Evolutionary conservation across 2,329 filamentous ascomycete species (phyloP).

Genomic region (Coniochaeta prunicola): DNA sequence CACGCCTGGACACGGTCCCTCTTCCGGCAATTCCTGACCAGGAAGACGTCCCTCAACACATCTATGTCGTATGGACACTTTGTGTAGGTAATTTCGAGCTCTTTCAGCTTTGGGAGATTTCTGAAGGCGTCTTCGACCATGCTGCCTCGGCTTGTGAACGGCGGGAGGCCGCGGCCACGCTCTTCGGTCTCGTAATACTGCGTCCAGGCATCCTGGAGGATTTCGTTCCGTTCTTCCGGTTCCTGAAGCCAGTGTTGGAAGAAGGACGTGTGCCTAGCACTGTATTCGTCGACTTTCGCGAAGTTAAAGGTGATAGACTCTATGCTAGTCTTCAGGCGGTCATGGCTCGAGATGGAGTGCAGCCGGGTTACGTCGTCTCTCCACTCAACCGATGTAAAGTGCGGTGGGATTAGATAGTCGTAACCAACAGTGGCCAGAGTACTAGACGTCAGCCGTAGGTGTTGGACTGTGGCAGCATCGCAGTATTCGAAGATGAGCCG

Average conservation of each 20-base stretch:
- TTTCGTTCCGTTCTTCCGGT: conserved; percentile 26
- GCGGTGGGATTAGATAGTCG: conserved; percentile 31
- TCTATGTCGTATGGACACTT: conserved; percentile 30
- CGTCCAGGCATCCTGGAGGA: conserved; percentile 26
- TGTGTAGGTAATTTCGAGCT: conserved; percentile 33
- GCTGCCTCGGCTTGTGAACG: conserved; percentile 26
- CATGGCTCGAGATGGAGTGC: conserved; percentile 33
- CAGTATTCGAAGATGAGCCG: conserved; percentile 35
- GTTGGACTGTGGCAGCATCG: conserved; percentile 27
- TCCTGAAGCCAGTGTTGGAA: conserved; percentile 29
- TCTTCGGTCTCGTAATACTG: conserved; percentile 28
- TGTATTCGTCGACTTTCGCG: conserved; percentile 31
- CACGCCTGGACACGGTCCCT: conserved; percentile 28
- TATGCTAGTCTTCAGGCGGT: conserved; percentile 32
- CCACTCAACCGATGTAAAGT: conserved; percentile 36
- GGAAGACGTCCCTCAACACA: conserved; percentile 28
- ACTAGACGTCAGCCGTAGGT: conserved; percentile 30
- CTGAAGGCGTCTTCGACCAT: conserved; percentile 30
- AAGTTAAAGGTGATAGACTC: conserved; percentile 38
- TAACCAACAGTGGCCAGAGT: conserved; percentile 33
- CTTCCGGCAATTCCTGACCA: conserved; percentile 30
- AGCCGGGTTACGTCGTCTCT: conserved; percentile 37
- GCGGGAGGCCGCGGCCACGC: conserved; percentile 22
- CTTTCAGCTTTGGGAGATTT: conserved; percentile 28
- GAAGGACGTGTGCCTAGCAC: conserved; percentile 26